Conservation (phyloP, 306 rosid genomes). For the Glycine soja region DNA sequence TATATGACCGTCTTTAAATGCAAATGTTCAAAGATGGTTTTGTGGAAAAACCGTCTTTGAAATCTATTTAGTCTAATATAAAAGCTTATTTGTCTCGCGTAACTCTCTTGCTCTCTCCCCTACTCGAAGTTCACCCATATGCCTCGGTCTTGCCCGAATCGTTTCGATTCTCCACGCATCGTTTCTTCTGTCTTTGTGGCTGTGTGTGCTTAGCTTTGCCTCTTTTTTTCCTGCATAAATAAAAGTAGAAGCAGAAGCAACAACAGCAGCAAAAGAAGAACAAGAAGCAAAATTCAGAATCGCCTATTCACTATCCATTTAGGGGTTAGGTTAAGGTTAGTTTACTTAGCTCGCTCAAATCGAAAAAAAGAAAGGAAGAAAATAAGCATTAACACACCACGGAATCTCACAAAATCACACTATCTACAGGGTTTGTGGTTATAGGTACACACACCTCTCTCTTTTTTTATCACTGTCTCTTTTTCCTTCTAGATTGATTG, state of each 20-base stretch:
- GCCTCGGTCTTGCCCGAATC: too few relatives aligned
- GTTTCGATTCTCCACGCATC: too few relatives aligned
- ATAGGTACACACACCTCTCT: too few relatives aligned
- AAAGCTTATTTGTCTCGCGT: too few relatives aligned
- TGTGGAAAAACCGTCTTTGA: too few relatives aligned
- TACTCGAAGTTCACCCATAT: too few relatives aligned
- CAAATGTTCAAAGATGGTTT: too few relatives aligned
- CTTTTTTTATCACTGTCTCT: not conserved
- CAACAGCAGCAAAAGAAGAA: slow-evolving; percentile 42
- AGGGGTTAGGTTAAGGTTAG: not conserved
- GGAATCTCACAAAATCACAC: slow-evolving; percentile 46
- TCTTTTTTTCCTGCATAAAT: not conserved
- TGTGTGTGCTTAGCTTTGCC: not conserved
- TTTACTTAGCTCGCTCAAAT: not conserved
- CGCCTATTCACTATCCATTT: not conserved
- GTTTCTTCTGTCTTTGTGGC: slow-evolving; percentile 41
- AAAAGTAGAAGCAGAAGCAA: slow-evolving; percentile 11
- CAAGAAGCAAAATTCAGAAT: slow-evolving; percentile 42
- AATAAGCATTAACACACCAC: slow-evolving; percentile 59
- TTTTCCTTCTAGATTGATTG: not conserved
- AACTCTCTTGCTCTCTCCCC: too few relatives aligned
- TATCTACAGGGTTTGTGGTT: slow-evolving; percentile 49
- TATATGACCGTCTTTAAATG: too few relatives aligned
- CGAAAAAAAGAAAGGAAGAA: not conserved
- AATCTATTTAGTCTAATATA: too few relatives aligned